Percentiles rank a stretch among this genome's conserved stretches.
phyloP scores from a whole-genome alignment of 345 rosid species.

The Iberis pinnata region DNA sequence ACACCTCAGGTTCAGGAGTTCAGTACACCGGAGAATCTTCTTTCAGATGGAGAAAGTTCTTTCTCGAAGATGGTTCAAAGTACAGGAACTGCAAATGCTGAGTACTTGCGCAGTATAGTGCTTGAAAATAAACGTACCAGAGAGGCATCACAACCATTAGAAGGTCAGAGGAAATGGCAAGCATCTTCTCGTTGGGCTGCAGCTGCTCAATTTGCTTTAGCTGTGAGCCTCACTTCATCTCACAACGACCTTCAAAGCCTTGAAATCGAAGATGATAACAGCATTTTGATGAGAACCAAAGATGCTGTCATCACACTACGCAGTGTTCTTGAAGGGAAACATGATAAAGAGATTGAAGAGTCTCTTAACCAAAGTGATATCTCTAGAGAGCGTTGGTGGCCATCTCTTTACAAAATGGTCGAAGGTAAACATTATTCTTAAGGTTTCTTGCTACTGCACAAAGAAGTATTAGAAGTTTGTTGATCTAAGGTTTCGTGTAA shows the following conservation, averaged over 20 bases:
- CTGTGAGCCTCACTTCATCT: constrained; percentile 66
- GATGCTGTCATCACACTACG: constrained; percentile 68
- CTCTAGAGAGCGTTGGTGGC: constrained; percentile 80
- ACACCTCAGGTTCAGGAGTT: constrained; percentile 72
- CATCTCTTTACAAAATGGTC: constrained; percentile 70
- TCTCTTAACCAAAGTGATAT: constrained; percentile 43
- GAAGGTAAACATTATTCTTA: constrained; percentile 49
- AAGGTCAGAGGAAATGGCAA: constrained; percentile 61
- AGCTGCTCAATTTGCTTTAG: constrained; percentile 65
- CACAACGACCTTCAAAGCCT: constrained; percentile 57
- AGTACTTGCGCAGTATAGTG: constrained; percentile 72
- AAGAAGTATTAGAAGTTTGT: constrained; percentile 2
- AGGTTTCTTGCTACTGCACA: background rate
- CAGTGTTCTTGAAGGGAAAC: constrained; percentile 77
- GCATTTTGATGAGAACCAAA: constrained; percentile 61
- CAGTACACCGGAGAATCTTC: constrained; percentile 66
- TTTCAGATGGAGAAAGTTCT: constrained; percentile 62
- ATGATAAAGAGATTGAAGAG: constrained; percentile 49
- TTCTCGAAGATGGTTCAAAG: constrained; percentile 97
- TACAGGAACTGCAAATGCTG: constrained; percentile 92
- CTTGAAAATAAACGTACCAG: constrained; percentile 35
- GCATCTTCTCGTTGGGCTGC: constrained; percentile 90
- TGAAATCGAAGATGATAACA: constrained; percentile 43
- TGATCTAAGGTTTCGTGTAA: background rate
- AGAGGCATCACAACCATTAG: constrained; percentile 35